These are phyloP conservation scores for Pisolithus tinctorius DNA, from an alignment of 768 basidiomycete species.

Conservation along the genomic window DNA sequence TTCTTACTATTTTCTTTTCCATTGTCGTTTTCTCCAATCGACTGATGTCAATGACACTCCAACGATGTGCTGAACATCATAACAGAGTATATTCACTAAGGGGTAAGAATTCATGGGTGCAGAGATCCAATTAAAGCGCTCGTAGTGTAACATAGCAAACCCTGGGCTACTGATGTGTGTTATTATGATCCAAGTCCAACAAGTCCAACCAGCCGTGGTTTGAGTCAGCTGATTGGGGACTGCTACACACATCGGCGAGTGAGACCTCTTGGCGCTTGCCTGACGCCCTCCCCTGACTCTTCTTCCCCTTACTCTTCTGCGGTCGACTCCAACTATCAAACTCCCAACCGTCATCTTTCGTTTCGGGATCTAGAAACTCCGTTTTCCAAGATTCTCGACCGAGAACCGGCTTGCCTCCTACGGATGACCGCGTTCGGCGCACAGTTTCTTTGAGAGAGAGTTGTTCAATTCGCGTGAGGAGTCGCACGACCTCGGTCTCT, in stretches of 20 bases:
- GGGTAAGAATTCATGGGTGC: no score
- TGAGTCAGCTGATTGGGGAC: not conserved
- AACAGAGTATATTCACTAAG: no score
- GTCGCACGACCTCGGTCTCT: slow-evolving; percentile 43
- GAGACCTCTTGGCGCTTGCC: not conserved
- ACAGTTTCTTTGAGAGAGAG: slow-evolving; percentile 24
- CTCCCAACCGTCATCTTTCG: slow-evolving; percentile 35
- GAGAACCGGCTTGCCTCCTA: not conserved
- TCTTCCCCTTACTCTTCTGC: slow-evolving; percentile 1
- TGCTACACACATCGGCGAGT: not conserved
- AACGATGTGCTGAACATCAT: no score
- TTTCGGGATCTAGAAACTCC: slow-evolving; percentile 19
- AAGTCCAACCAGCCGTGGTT: not conserved
- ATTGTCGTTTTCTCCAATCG: not conserved
- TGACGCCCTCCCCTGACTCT: not conserved
- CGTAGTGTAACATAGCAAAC: no score
- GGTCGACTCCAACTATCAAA: slow-evolving; percentile 41
- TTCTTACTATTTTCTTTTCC: not conserved
- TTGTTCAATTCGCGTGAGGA: slow-evolving; percentile 47
- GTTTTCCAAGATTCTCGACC: slow-evolving; percentile 39
- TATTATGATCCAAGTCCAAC: not conserved
- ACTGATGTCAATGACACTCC: no score
- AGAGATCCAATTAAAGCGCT: no score
- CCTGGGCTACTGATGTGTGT: no score
- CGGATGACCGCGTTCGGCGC: slow-evolving; percentile 9